phyloP scores from a whole-genome alignment of 306 rosid genomes.

The Begonia fuchsioides region DNA sequence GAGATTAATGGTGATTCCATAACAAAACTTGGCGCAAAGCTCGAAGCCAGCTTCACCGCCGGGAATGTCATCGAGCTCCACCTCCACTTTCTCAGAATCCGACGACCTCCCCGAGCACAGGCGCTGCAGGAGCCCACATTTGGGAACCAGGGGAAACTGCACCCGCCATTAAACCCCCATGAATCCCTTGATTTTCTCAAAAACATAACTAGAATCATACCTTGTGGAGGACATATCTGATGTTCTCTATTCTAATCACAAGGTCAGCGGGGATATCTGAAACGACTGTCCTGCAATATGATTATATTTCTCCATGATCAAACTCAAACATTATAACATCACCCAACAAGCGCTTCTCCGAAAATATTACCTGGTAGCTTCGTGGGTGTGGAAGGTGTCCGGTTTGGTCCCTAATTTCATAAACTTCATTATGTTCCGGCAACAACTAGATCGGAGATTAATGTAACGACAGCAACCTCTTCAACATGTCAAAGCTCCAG shows the following conservation, averaged over 20 bases:
- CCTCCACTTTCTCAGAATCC: slow-evolving; percentile 27
- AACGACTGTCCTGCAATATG: slow-evolving; percentile 46
- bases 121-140: slow-evolving; percentile 64
- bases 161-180: slow-evolving; percentile 2
- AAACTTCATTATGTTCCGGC: slow-evolving; percentile 55
- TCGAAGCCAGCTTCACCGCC: slow-evolving; percentile 85
- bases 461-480: too few species aligned
- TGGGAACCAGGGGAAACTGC: slow-evolving; percentile 71
- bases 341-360: neutral
- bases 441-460: too few species aligned
- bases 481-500: too few species aligned
- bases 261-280: slow-evolving; percentile 57
- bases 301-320: neutral
- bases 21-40: slow-evolving; percentile 78
- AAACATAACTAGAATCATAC: slow-evolving; percentile 13
- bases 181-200: too few species aligned
- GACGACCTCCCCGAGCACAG: slow-evolving; percentile 40
- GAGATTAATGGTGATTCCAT: slow-evolving; percentile 70
- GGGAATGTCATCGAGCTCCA: slow-evolving; percentile 73
- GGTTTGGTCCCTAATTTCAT: slow-evolving; percentile 95
- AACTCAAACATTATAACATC: too few species aligned
- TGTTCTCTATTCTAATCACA: slow-evolving; percentile 46
- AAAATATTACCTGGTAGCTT: slow-evolving; percentile 63
- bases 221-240: slow-evolving; percentile 67
- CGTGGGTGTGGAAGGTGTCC: slow-evolving; percentile 75